Evolutionary conservation across 192 early-diverging fungal species (phyloP).

Genomic region (Coemansia sp.): DNA sequence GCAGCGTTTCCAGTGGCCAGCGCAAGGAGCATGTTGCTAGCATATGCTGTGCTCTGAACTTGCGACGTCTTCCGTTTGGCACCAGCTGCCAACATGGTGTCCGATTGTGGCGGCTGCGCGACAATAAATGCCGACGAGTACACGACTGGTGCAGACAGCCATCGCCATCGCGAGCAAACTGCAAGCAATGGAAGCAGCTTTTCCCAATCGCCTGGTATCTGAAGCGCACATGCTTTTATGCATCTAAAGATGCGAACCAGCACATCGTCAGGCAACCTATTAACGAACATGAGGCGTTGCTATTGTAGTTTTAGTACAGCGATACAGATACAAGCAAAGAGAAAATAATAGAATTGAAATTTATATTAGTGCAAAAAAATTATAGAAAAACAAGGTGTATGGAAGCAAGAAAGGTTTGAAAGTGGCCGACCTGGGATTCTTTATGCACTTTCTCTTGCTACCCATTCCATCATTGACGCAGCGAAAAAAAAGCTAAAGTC

Average conservation of each 20-base stretch:
- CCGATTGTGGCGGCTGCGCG: neutral
- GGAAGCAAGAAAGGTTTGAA: neutral
- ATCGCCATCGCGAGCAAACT: conserved; percentile 6
- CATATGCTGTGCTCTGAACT: neutral
- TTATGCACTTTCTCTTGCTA: neutral
- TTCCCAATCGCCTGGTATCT: neutral
- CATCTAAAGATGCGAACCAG: neutral
- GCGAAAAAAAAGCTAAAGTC: neutral
- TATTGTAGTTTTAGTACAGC: neutral
- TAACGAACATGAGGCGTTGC: neutral
- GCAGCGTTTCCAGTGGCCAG: neutral
- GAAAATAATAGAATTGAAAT: neutral
- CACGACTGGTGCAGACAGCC: neutral
- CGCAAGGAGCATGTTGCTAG: conserved; percentile 3
- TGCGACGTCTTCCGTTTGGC: neutral
- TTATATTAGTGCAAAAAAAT: neutral
- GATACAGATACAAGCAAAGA: neutral
- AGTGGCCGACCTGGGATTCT: too few species aligned
- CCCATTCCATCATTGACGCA: too few species aligned
- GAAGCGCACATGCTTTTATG: neutral
- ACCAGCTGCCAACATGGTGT: neutral
- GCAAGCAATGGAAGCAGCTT: neutral
- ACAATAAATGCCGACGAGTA: conserved; percentile 5
- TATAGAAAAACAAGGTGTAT: neutral
- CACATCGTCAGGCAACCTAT: conserved; percentile 2